These are phyloP conservation scores for Mucor plumbeus DNA, from an alignment of 371 early-diverging fungal genomes.

Conservation along the genomic window DNA sequence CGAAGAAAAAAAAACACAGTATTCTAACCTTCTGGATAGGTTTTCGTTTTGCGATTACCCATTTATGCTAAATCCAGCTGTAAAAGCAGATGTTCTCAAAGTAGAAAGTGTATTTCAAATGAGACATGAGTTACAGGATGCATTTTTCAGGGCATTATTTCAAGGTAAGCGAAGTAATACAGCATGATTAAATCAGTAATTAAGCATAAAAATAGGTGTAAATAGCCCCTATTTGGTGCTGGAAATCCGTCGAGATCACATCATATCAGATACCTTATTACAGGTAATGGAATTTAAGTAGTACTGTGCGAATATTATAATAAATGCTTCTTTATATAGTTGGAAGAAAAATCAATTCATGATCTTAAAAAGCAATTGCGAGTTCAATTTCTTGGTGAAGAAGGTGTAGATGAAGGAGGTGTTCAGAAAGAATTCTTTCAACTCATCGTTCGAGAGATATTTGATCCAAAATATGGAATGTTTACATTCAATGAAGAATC, in stretches of 20 bases:
- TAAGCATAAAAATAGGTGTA: slow-evolving; percentile 60
- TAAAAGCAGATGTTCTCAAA: slow-evolving; percentile 83
- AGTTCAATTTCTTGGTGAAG: slow-evolving; percentile 90
- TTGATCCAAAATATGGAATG: slow-evolving; percentile 93
- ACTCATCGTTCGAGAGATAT: slow-evolving; percentile 87
- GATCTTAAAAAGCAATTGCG: slow-evolving; percentile 90
- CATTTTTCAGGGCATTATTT: slow-evolving; percentile 91
- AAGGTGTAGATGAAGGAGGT: slow-evolving; percentile 90
- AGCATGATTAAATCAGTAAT: background rate
- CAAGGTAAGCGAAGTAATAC: slow-evolving; percentile 37
- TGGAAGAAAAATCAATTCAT: slow-evolving; percentile 75
- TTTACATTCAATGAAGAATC: slow-evolving; percentile 87
- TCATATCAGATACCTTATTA: slow-evolving; percentile 78
- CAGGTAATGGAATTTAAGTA: slow-evolving; percentile 42
- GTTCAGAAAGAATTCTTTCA: slow-evolving; percentile 97
- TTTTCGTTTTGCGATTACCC: slow-evolving; percentile 84
- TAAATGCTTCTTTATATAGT: slow-evolving; percentile 41
- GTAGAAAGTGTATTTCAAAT: slow-evolving; percentile 83
- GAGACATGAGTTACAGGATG: slow-evolving; percentile 70
- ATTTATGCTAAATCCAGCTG: slow-evolving; percentile 76
- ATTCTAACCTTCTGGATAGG: slow-evolving; percentile 22
- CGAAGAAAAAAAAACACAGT: background rate
- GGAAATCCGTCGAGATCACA: slow-evolving; percentile 78
- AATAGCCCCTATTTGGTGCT: slow-evolving; percentile 87
- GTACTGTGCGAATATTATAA: background rate